phyloP scores from a whole-genome alignment of 768 basidiomycete genomes.

The Agrocybe chaxingu region DNA sequence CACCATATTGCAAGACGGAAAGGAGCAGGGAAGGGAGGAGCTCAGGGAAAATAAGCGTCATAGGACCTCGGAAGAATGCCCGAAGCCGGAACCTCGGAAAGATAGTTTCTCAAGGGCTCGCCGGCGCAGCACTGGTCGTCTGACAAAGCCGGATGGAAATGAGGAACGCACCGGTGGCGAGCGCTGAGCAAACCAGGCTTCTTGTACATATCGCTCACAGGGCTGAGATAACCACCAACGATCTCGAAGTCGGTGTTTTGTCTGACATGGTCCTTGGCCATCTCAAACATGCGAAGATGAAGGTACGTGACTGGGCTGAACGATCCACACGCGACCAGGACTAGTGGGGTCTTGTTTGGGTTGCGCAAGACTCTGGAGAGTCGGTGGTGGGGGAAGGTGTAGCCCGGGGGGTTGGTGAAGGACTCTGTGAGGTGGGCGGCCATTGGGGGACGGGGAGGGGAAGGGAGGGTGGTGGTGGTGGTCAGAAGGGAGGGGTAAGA shows the following conservation, averaged over 20 bases:
- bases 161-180: constrained; percentile 70
- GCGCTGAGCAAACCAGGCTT: constrained; percentile 92
- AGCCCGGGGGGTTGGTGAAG: constrained; percentile 66
- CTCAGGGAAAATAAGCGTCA: constrained; percentile 13
- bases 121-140: background rate
- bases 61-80: constrained; percentile 18
- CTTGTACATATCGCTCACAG: constrained; percentile 95
- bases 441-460: constrained; percentile 6
- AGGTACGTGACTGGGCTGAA: constrained; percentile 99
- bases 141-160: background rate
- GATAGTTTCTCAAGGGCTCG: constrained; percentile 8
- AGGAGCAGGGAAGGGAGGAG: constrained; percentile 8
- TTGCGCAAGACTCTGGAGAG: constrained; percentile 56
- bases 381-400: constrained; percentile 66
- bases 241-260: constrained; percentile 93
- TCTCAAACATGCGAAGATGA: constrained; percentile 98
- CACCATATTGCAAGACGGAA: constrained; percentile 14
- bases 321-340: constrained; percentile 95
- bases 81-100: constrained; percentile 18
- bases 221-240: constrained; percentile 93
- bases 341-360: constrained; percentile 75
- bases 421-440: constrained; percentile 28
- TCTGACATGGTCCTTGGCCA: constrained; percentile 95
- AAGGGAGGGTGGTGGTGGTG: constrained; percentile 7
- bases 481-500: constrained; percentile 8